A percentile compares a stretch with the other conserved stretches of the same genome.
phyloP scores from a whole-genome alignment of 2,329 filamentous ascomycete genomes.

The Aureobasidium sp. region DNA sequence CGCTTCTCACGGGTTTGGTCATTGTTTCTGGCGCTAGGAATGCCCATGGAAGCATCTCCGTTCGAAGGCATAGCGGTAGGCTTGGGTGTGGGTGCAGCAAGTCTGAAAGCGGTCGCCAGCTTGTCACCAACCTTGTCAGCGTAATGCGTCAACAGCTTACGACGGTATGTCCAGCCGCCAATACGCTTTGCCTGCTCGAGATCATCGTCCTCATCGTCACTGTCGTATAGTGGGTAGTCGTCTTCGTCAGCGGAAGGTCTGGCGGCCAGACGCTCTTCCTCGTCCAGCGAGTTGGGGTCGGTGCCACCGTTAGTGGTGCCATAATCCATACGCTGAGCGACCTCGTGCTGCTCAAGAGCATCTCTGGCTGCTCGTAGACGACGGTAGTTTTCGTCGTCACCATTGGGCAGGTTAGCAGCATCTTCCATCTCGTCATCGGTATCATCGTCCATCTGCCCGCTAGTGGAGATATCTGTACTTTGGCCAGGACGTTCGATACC shows the following conservation, averaged over 20 bases:
- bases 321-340: slow-evolving; percentile 40
- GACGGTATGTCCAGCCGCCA: slow-evolving; percentile 69
- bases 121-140: slow-evolving; percentile 36
- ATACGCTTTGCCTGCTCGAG: slow-evolving; percentile 69
- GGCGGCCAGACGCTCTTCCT: slow-evolving; percentile 73
- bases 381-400: slow-evolving; percentile 34
- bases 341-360: slow-evolving; percentile 42
- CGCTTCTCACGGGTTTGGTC: slow-evolving; percentile 32
- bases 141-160: slow-evolving; percentile 43
- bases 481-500: slow-evolving; percentile 76
- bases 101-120: slow-evolving; percentile 26
- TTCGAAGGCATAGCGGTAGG: slow-evolving; percentile 33
- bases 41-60: slow-evolving; percentile 30
- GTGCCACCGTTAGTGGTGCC: slow-evolving; percentile 25
- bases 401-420: slow-evolving; percentile 22
- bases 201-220: slow-evolving; percentile 64
- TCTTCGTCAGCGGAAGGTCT: slow-evolving; percentile 48
- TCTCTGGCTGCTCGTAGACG: slow-evolving; percentile 43
- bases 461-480: slow-evolving; percentile 66
- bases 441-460: slow-evolving; percentile 69
- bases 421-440: slow-evolving; percentile 61
- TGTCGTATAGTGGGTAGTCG: slow-evolving; percentile 85
- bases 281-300: slow-evolving; percentile 49
- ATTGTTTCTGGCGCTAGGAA: slow-evolving; percentile 24
- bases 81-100: slow-evolving; percentile 28